These are phyloP conservation scores for Infundibulicybe gibba DNA, from an alignment of 768 basidiomycete species.

Conservation along the genomic window DNA sequence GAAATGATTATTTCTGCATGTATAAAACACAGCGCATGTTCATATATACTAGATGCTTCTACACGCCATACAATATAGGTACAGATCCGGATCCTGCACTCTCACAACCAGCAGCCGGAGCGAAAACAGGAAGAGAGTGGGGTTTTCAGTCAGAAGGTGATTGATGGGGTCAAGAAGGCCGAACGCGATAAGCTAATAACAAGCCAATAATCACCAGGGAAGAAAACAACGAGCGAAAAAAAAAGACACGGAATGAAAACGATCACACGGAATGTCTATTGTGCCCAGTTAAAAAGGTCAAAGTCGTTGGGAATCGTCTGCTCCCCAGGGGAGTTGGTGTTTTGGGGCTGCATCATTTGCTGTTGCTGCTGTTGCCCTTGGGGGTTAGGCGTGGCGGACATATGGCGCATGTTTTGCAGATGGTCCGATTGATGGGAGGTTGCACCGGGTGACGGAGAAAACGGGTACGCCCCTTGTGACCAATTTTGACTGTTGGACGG, in stretches of 20 bases:
- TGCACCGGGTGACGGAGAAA: conserved; percentile 30
- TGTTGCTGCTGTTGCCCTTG: conserved; percentile 30
- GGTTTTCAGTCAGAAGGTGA: conserved; percentile 9
- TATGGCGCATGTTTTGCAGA: conserved; percentile 39
- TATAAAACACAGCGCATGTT: conserved; percentile 1
- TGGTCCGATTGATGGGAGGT: conserved; percentile 23
- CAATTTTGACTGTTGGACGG: conserved; percentile 29
- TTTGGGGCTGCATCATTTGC: conserved; percentile 27
- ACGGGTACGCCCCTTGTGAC: conserved; percentile 32
- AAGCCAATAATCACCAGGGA: conserved; percentile 13
- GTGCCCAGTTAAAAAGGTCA: conserved; percentile 59
- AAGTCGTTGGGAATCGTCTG: conserved; percentile 43
- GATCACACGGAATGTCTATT: conserved; percentile 18
- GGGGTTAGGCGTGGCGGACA: conserved; percentile 45
- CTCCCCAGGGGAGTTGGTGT: conserved; percentile 35
- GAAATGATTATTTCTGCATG: background rate
- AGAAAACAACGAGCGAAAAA: conserved; percentile 18
- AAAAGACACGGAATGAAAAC: conserved; percentile 6
- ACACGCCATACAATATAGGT: conserved; percentile 22
- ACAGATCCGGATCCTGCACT: conserved; percentile 14
- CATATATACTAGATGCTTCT: conserved; percentile 7
- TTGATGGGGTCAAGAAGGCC: conserved; percentile 19
- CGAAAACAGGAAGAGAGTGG: background rate
- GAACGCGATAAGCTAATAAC: conserved; percentile 16
- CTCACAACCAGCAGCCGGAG: conserved; percentile 3